These are phyloP conservation scores for Pythium brassicae DNA, from an alignment of 352 stramenopile genomes.

Conservation along the genomic window DNA sequence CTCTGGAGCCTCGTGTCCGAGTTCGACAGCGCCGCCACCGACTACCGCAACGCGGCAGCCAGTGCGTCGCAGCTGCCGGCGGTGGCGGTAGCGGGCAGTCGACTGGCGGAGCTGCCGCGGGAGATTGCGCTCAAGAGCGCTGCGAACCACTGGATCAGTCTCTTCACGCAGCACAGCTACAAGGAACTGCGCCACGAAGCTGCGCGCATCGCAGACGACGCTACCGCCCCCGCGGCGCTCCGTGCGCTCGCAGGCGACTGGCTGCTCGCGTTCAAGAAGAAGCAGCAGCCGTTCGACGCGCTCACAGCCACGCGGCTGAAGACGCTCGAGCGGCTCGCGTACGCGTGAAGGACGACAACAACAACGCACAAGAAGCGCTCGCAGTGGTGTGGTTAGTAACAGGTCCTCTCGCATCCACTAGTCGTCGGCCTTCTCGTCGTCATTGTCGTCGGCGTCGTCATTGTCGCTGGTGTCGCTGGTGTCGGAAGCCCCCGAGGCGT, in stretches of 20 bases:
- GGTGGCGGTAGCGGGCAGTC: no score
- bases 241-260: constrained; percentile 26
- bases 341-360: constrained; percentile 9
- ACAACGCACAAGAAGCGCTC: background rate
- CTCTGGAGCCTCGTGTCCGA: constrained; percentile 39
- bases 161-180: constrained; percentile 38
- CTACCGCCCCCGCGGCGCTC: constrained; percentile 1
- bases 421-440: background rate
- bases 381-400: no score
- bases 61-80: background rate
- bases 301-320: constrained; percentile 33
- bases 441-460: constrained; percentile 1
- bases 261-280: constrained; percentile 36
- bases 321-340: constrained; percentile 39
- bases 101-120: constrained; percentile 10
- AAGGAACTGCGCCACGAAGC: constrained; percentile 39
- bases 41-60: constrained; percentile 28
- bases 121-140: constrained; percentile 36
- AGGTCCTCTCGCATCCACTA: background rate
- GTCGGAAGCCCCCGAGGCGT: no score
- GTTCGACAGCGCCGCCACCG: constrained; percentile 33
- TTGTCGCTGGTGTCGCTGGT: no score
- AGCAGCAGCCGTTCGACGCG: constrained; percentile 37
- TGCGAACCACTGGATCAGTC: constrained; percentile 46
- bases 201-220: constrained; percentile 6